Conservation (phyloP, 1,139 yeast genomes). For the Pichia sp. region DNA sequence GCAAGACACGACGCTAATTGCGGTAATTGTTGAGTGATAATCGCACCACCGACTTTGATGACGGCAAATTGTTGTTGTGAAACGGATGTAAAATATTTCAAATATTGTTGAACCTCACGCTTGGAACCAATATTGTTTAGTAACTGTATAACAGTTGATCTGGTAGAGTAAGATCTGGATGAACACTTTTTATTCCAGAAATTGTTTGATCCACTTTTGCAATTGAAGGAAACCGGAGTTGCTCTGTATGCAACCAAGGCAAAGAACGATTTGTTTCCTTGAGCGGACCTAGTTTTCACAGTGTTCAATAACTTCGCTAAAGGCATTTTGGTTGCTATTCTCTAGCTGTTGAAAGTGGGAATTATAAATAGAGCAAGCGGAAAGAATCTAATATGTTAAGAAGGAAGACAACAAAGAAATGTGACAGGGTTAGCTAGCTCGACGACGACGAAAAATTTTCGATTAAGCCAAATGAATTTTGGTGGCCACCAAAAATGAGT, state of each 20-base stretch:
- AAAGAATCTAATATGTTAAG: not conserved
- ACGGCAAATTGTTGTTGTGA: conserved; percentile 96
- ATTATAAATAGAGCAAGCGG: not conserved
- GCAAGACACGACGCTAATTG: conserved; percentile 95
- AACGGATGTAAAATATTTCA: conserved; percentile 93
- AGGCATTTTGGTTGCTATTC: conserved; percentile 9
- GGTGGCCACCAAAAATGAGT: conserved; percentile 11
- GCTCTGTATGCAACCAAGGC: conserved; percentile 16
- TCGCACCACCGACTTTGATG: conserved; percentile 98
- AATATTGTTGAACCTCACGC: conserved; percentile 95
- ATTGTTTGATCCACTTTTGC: not conserved
- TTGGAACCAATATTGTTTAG: conserved; percentile 94
- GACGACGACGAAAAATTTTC: conserved; percentile 6
- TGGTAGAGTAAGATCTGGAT: conserved; percentile 47
- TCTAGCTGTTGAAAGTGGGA: not conserved
- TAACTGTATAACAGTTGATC: conserved; percentile 92
- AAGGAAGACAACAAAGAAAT: not conserved
- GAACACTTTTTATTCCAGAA: not conserved
- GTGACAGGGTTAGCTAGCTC: not conserved
- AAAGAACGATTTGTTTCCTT: conserved; percentile 9
- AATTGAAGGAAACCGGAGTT: not conserved
- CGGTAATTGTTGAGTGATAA: conserved; percentile 87
- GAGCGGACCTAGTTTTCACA: conserved; percentile 6
- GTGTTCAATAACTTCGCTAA: conserved; percentile 13
- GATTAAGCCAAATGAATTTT: not conserved